Conservation (phyloP, 2,329 filamentous ascomycete species). For the Didymella segeticola region DNA sequence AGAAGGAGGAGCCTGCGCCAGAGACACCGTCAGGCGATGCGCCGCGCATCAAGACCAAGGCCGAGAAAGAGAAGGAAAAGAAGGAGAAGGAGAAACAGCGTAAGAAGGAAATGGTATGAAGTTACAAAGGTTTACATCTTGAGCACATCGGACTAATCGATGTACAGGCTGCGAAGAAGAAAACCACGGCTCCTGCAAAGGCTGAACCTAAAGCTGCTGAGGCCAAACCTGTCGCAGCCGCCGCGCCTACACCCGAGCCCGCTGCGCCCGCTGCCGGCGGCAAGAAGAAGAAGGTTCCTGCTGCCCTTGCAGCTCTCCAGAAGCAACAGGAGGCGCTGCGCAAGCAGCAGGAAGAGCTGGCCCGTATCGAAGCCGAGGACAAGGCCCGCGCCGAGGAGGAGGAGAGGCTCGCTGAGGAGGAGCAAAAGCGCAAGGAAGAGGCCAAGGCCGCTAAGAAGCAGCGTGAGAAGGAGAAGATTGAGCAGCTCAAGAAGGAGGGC, state of each 20-base stretch:
- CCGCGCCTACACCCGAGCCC: slow-evolving; percentile 38
- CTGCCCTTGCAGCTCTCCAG: slow-evolving; percentile 75
- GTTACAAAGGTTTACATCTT: neutral
- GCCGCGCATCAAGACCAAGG: slow-evolving; percentile 83
- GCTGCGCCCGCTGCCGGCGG: slow-evolving; percentile 56
- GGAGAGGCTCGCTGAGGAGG: slow-evolving; percentile 70
- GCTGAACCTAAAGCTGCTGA: slow-evolving; percentile 48
- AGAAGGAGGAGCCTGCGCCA: slow-evolving; percentile 49
- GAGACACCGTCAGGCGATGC: slow-evolving; percentile 37
- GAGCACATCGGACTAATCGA: neutral
- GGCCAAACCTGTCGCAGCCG: slow-evolving; percentile 50
- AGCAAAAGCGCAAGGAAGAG: slow-evolving; percentile 73
- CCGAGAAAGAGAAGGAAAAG: slow-evolving; percentile 97
- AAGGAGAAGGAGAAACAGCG: slow-evolving; percentile 98
- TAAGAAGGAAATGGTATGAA: slow-evolving; percentile 93
- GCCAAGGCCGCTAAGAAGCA: slow-evolving; percentile 80
- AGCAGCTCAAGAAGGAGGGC: slow-evolving; percentile 86
- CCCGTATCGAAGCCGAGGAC: slow-evolving; percentile 66
- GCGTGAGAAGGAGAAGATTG: slow-evolving; percentile 83
- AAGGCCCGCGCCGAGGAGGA: slow-evolving; percentile 70
- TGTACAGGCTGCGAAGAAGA: slow-evolving; percentile 60
- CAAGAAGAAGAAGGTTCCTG: slow-evolving; percentile 90
- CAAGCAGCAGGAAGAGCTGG: slow-evolving; percentile 69
- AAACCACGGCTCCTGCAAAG: slow-evolving; percentile 61
- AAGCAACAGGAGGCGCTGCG: slow-evolving; percentile 83